Evolutionary conservation across 2,329 filamentous ascomycete genomes (phyloP).

Genomic region (Arthroderma uncinatum): DNA sequence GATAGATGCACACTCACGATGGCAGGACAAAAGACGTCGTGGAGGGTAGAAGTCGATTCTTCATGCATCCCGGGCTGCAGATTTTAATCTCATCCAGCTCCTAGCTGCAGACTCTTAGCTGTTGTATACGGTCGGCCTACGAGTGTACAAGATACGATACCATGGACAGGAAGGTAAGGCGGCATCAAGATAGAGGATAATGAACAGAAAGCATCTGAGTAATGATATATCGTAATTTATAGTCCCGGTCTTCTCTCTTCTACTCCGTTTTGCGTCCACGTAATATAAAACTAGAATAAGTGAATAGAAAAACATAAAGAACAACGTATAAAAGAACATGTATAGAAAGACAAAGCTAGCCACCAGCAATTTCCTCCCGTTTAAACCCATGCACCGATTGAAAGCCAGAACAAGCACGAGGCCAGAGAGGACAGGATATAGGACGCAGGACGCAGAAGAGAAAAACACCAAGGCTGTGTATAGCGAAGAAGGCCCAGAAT

Average conservation of each 20-base stretch:
- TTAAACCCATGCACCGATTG: conserved; percentile 1
- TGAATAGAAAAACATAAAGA: neutral
- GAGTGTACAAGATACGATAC: too few relatives aligned
- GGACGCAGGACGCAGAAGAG: conserved; percentile 1
- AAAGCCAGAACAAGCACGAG: conserved; percentile 1
- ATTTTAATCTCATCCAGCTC: neutral
- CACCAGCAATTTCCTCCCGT: neutral
- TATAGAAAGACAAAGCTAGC: neutral
- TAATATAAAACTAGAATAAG: too few relatives aligned
- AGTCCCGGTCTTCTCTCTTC: neutral
- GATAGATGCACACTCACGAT: neutral
- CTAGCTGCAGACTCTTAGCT: neutral
- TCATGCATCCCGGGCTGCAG: neutral
- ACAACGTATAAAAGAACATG: neutral
- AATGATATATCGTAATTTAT: neutral
- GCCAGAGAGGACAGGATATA: neutral
- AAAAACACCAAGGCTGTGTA: neutral
- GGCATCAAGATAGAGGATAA: too few relatives aligned
- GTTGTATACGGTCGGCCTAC: neutral
- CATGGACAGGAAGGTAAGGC: too few relatives aligned
- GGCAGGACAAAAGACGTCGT: neutral
- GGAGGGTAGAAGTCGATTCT: neutral
- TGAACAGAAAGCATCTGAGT: neutral
- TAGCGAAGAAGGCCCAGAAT: neutral
- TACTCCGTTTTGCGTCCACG: neutral